Base-by-base conservation (phyloP, 139 green algal species). In the Chlorella vulgaris region DNA sequence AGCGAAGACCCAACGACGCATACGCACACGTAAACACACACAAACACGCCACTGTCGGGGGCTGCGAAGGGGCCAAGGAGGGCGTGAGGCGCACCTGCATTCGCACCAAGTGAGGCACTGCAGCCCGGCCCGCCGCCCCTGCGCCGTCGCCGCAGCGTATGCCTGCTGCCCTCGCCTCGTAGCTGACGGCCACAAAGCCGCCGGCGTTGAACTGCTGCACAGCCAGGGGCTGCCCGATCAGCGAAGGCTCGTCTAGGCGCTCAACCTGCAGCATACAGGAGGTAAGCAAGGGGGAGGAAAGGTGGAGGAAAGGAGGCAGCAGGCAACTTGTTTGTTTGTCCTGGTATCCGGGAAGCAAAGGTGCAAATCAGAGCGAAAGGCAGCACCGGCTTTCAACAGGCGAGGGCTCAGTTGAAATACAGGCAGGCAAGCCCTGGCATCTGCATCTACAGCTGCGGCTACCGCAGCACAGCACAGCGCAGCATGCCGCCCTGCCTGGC, bases 131-230 rank as follows among this genome's bases (percentile, higher is more conserved):
- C 1, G 42, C 84, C 3, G 87, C 85, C 8, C 90, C 90, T 33
- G 88, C 90, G 35, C 90, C 90, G 69, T 94, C 90, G 2, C 89
- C 90, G 43, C 85, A 91, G 26, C 84, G 39, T 18, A 94, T 82
- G 21, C 88, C 90, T 10, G 88, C 89, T 26, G 90, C 90, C 21
- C 87, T 62, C 15, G 90, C 90, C 81, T 93, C 86, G 40, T 93
- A 94, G 6, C 76, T 82, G 24, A 93, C 88, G 6, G 90, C 84
- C 69, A 94, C 90, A 84, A 94, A 94, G 24, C 90, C 90, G 47
- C 90, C 90, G 18, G 53, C 47, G 78, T 93, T 93, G 81, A 91
- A 93, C 75, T 94, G 89, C 22, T 86, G 83, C 58, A 94, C 90
- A 19, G 85, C 90, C 26, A 94, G 75, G 4, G 89, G 89, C 74